Evolutionary conservation across 1,284 basidiomycete species (phyloP).

Genomic region (Ganoderma sinense): DNA sequence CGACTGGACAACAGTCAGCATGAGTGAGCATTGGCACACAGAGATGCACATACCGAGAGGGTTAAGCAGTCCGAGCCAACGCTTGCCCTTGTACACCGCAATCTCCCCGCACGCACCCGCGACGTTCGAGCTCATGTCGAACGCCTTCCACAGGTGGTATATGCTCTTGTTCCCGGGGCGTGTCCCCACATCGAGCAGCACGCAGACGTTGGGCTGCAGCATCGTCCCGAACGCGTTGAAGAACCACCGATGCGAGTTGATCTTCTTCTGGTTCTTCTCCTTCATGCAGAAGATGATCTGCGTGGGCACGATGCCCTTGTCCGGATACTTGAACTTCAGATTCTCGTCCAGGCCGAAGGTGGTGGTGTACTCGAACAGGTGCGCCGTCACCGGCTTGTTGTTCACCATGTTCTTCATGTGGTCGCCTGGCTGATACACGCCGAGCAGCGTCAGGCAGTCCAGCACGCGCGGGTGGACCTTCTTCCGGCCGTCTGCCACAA

Average conservation of each 20-base stretch:
- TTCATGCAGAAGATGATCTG: conserved; percentile 95
- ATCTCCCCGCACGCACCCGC: conserved; percentile 97
- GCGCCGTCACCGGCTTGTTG: conserved; percentile 89
- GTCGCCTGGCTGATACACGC: conserved; percentile 81
- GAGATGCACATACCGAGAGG: conserved; percentile 70
- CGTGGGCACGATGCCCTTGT: conserved; percentile 93
- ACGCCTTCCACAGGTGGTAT: conserved; percentile 95
- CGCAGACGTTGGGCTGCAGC: conserved; percentile 88
- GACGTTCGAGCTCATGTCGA: conserved; percentile 92
- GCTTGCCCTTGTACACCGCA: conserved; percentile 90
- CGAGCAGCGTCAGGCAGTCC: conserved; percentile 87
- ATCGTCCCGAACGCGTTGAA: conserved; percentile 89
- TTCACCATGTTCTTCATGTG: conserved; percentile 93
- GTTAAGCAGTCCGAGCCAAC: conserved; percentile 83
- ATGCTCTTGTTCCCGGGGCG: conserved; percentile 85
- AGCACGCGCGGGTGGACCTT: conserved; percentile 94
- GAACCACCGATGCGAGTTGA: conserved; percentile 96
- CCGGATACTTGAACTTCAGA: conserved; percentile 93
- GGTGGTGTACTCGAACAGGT: conserved; percentile 96
- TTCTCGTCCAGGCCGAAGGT: conserved; percentile 90
- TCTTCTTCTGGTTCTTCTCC: conserved; percentile 96
- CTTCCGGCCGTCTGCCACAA: conserved; percentile 94
- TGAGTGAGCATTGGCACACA: neutral
- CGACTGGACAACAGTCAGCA: conserved; percentile 60
- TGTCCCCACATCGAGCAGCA: conserved; percentile 94